A percentile compares a stretch with the other conserved stretches of the same genome.
Conservation (phyloP, 192 early-diverging fungal genomes). For the Umbelopsis sp. region DNA sequence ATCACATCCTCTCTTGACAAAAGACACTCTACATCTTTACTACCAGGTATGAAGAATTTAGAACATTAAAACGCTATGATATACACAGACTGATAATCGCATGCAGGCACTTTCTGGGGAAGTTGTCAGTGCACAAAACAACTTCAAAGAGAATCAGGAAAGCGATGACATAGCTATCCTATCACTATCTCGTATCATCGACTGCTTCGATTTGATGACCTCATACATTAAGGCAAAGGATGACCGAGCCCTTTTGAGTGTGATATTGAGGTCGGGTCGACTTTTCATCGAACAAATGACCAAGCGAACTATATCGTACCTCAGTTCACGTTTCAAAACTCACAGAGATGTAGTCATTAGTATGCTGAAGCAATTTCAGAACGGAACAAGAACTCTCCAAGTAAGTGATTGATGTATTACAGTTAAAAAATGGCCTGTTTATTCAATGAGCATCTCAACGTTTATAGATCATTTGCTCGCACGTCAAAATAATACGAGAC, state of each 20-base stretch:
- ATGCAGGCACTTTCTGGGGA: neutral
- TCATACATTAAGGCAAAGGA: constrained; percentile 51
- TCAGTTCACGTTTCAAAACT: constrained; percentile 48
- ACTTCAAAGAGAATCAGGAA: constrained; percentile 3
- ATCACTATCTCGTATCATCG: constrained; percentile 28
- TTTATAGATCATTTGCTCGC: constrained; percentile 70
- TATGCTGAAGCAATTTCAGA: constrained; percentile 56
- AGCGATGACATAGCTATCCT: neutral
- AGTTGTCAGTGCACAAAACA: neutral
- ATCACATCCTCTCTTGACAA: constrained; percentile 42
- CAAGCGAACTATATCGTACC: constrained; percentile 49
- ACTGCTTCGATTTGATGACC: constrained; percentile 47
- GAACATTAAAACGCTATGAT: too few species aligned
- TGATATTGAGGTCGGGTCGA: constrained; percentile 48
- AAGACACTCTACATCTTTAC: constrained; percentile 41
- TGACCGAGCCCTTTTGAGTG: constrained; percentile 42
- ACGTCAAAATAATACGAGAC: constrained; percentile 74
- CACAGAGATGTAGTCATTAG: constrained; percentile 42
- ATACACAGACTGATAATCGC: too few species aligned
- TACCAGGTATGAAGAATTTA: constrained; percentile 37
- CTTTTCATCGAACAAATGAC: constrained; percentile 57
- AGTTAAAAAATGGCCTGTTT: neutral
- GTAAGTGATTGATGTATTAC: constrained; percentile 24
- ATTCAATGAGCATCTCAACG: neutral
- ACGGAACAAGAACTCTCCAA: constrained; percentile 51